Conservation (phyloP, 2,329 filamentous ascomycete genomes). For the Tothia fuscella region DNA sequence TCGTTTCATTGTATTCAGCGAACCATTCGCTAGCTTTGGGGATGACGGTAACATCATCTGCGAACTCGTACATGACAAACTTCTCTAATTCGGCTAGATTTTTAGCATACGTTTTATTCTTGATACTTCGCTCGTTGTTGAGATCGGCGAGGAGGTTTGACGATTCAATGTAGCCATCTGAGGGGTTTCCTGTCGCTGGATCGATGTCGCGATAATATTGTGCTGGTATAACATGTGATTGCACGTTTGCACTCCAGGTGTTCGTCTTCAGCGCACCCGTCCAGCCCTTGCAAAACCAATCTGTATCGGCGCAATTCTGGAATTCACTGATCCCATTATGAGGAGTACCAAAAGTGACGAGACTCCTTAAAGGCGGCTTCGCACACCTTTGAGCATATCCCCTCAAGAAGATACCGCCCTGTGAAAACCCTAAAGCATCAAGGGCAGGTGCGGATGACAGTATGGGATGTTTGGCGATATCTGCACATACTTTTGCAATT, state of each 20-base stretch:
- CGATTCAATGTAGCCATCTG: slow-evolving; percentile 58
- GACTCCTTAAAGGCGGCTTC: slow-evolving; percentile 56
- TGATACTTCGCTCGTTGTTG: slow-evolving; percentile 75
- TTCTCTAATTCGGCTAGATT: slow-evolving; percentile 60
- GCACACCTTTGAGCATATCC: slow-evolving; percentile 85
- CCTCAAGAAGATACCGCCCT: slow-evolving; percentile 92
- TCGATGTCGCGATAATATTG: slow-evolving; percentile 78
- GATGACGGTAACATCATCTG: slow-evolving; percentile 71
- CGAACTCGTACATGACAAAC: slow-evolving; percentile 84
- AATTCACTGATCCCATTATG: slow-evolving; percentile 88
- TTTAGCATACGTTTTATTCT: slow-evolving; percentile 62
- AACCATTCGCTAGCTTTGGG: slow-evolving; percentile 92
- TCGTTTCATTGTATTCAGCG: slow-evolving; percentile 64
- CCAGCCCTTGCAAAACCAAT: slow-evolving; percentile 72
- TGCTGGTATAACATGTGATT: slow-evolving; percentile 72
- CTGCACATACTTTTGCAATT: slow-evolving; percentile 63
- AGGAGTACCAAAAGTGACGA: slow-evolving; percentile 82
- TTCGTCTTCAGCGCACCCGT: slow-evolving; percentile 68
- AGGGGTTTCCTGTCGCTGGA: slow-evolving; percentile 41
- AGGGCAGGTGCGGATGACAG: slow-evolving; percentile 70
- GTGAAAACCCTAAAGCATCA: slow-evolving; percentile 88
- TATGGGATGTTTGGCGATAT: slow-evolving; percentile 63
- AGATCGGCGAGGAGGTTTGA: slow-evolving; percentile 90
- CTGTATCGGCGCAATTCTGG: slow-evolving; percentile 54
- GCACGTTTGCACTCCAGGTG: slow-evolving; percentile 69